Evolutionary conservation across 768 basidiomycete species (phyloP).

Genomic region (Galerina marginata): DNA sequence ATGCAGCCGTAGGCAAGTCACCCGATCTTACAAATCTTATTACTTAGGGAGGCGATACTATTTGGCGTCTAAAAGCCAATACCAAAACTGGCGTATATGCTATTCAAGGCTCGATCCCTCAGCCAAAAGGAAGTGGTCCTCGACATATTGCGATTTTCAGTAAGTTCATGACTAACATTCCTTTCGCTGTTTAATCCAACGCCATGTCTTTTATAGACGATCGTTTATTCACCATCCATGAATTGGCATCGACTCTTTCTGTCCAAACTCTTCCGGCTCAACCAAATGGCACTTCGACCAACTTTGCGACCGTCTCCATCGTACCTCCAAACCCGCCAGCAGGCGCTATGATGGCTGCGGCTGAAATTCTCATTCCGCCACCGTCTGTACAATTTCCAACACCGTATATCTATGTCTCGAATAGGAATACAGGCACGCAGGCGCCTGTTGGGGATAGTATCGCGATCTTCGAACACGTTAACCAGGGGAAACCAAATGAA

Average conservation of each 20-base stretch:
- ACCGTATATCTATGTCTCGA: slow-evolving; percentile 69
- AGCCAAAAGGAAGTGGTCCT: slow-evolving; percentile 69
- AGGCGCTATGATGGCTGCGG: slow-evolving; percentile 52
- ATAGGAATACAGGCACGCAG: slow-evolving; percentile 58
- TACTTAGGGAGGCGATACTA: slow-evolving; percentile 66
- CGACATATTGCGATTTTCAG: slow-evolving; percentile 43
- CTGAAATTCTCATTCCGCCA: slow-evolving; percentile 66
- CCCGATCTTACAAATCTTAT: slow-evolving; percentile 1
- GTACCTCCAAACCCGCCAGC: slow-evolving; percentile 42
- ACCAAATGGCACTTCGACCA: slow-evolving; percentile 53
- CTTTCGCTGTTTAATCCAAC: neutral
- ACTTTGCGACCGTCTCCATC: slow-evolving; percentile 56
- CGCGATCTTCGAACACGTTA: slow-evolving; percentile 60
- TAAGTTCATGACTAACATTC: slow-evolving; percentile 37
- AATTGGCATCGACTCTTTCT: slow-evolving; percentile 60
- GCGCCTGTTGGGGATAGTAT: slow-evolving; percentile 65
- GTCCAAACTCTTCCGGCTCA: slow-evolving; percentile 61
- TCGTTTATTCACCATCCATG: slow-evolving; percentile 58
- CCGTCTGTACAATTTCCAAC: slow-evolving; percentile 50
- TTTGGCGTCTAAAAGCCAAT: slow-evolving; percentile 65
- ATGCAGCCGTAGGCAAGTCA: neutral
- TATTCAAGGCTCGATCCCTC: slow-evolving; percentile 66
- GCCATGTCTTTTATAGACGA: slow-evolving; percentile 38
- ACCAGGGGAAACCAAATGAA: slow-evolving; percentile 35
- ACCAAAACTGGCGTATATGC: slow-evolving; percentile 48